Base-by-base conservation (phyloP, 1,139 yeast species). In the Kurtzmaniella quercitrusa region DNA sequence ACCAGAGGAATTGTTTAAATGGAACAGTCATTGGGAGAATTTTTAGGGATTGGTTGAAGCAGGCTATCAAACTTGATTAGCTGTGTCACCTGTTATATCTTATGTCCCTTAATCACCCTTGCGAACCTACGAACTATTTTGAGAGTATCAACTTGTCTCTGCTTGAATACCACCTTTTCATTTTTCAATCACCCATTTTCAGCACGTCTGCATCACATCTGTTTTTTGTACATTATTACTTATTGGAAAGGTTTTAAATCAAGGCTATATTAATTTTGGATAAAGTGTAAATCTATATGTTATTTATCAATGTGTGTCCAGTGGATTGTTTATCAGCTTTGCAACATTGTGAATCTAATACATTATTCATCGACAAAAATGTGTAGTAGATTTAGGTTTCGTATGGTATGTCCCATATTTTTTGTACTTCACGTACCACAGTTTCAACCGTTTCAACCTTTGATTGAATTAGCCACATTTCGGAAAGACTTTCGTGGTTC, bases 1-100 rank as follows among this genome's bases (percentile, higher is more conserved):
- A 57, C 63, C 36, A 61, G 59, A 45, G 61, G 63, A 38, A 55
- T 68, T 46, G 54, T 66, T 41, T 67, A 53, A 21, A 21, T 21
- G 23, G 23, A 8, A 8, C 8, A 21, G 4, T 21, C 4, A 21
- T 5, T 21, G 23, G 23, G 4, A 21, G 4, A 21, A 8, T 5
- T 21, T 8, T 21, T 21, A 5, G 23, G 23, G 23, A 21, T 21
- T 4, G 8, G 8, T 21, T 8, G 23, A 21, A 8, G 8, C 8
- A 4, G 23, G 23, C 4, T 21, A 5, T 21, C 8, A n/a, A n/a
- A n/a, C n/a, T n/a, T n/a, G n/a, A n/a, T n/a, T n/a, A n/a, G n/a
- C n/a, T n/a, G n/a, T n/a, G 23, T 21, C 23, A 21, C 23, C 23
- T 21, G 4, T 21, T 21, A 21, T 4, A 21, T 21, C n/a, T n/a